A percentile compares a stretch with the other conserved stretches of the same genome.
phyloP scores from a whole-genome alignment of 768 basidiomycete species.

The Pleurotus cornucopiae region DNA sequence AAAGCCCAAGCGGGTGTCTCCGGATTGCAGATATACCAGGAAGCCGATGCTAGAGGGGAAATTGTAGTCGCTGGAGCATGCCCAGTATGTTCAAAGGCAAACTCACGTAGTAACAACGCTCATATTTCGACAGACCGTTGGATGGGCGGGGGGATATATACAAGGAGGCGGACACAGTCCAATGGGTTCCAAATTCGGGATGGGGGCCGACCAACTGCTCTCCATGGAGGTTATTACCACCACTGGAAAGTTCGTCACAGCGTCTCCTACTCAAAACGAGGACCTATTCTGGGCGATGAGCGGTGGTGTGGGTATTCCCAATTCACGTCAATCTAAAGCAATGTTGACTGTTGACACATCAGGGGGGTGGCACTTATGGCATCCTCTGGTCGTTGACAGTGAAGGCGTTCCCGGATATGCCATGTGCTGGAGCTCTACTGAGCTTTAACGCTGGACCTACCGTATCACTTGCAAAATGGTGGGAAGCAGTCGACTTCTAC shows the following conservation, averaged over 20 bases:
- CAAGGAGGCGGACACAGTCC: slow-evolving; percentile 32
- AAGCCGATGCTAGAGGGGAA: neutral
- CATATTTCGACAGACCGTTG: slow-evolving; percentile 20
- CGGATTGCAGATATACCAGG: neutral
- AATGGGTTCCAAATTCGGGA: slow-evolving; percentile 25
- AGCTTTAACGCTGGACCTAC: neutral
- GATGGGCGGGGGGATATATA: slow-evolving; percentile 34
- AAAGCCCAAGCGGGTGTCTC: neutral
- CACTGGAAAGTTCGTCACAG: slow-evolving; percentile 31
- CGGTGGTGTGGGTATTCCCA: slow-evolving; percentile 37
- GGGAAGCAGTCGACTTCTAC: neutral
- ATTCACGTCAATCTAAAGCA: slow-evolving; percentile 14
- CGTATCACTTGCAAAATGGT: neutral
- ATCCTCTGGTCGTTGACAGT: neutral
- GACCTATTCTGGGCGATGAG: slow-evolving; percentile 43
- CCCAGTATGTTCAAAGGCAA: neutral
- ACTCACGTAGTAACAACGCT: neutral
- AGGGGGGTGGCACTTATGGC: neutral
- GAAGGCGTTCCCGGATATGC: neutral
- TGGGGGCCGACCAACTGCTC: slow-evolving; percentile 25
- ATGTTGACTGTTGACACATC: neutral
- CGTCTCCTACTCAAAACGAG: slow-evolving; percentile 29
- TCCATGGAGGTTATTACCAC: slow-evolving; percentile 38
- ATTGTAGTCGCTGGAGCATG: neutral
- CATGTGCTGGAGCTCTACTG: neutral